Base-by-base conservation (phyloP, 73 alveolate genomes). In the Paramecium bursaria region DNA sequence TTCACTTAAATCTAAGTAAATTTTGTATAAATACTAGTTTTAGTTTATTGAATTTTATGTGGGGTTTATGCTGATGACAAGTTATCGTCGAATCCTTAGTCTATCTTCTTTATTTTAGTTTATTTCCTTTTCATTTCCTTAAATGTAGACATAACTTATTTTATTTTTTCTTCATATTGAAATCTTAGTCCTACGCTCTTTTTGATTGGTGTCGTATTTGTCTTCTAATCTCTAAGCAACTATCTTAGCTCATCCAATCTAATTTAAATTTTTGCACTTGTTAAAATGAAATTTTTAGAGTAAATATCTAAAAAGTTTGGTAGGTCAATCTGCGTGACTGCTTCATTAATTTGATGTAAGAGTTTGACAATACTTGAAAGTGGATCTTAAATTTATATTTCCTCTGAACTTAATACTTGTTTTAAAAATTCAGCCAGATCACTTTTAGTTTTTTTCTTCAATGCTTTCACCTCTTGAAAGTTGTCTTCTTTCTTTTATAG, bases 341-440 rank as follows among this genome's bases (percentile, higher is more conserved):
- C 44, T 67, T 67, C 82, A 67, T 67, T 67, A 42, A 67, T 67
- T 39, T 67, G 19, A 53, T 39, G 33, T 67, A 67, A 67, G 23
- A 67, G 26, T 67, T 67, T 67, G 10, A 67, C 82, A 7, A 67
- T 67, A 17, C 33, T 67, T 42, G 44, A 14, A 3, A 67, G 17
- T 15, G 82, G 44, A 39, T 47, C 82, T 67, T 53, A 67, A 19
- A 67, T 67, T 67, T 67, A 17, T 21, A 67, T 67, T 42, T 67
- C 82, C 22, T 67, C 82, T 39, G 60, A 25, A 11, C 44, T 26
- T 15, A 67, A 42, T 5, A 67, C 82, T 67, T 33, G 27, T 42
- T 67, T 67, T 42, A 67, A 67, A 44, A 67, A 67, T 47, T 67
- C 82, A 30, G 55, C 82, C 13, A 67, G 44, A 39, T 67, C 82